Evolutionary conservation across 2,329 filamentous ascomycete species (phyloP), one percentile per base, ranked within the genome.

Genomic region (Alternaria novae-zelandiae): DNA sequence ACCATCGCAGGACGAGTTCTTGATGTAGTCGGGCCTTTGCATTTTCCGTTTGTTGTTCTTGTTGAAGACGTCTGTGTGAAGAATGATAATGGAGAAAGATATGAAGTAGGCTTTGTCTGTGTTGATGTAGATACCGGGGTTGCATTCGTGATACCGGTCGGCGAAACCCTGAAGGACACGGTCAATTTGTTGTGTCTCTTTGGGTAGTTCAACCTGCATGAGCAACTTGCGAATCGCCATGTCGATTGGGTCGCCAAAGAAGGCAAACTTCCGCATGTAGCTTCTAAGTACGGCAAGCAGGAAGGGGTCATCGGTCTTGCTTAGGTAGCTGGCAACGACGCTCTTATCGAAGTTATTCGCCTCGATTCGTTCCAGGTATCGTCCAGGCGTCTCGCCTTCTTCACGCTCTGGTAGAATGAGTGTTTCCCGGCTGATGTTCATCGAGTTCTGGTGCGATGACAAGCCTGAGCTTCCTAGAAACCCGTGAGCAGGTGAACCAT

Each of bases 31-130:
- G 1, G 87, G 83, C 77, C 97, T 96, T 76, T 97, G 94, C 96
- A 99, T 99, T 81, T 99, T 99, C 79, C 96, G 88, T 82, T 98
- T 98, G 83, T 98, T 98, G 83, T 98, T 99, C 82, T 97, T 97
- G 85, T 99, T 99, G 88, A 98, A 98, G n/a, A 97, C 93, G 77
- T 99, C 96, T 0, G 96, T 98, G 74, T 99, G 96, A 32, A 99
- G 85, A 70, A 99, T 97, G 63, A 99, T 87, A 60, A 99, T 89
- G 2, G 95, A 98, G 77, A 99, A 99, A 15, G 95, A 94, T 68
- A 98, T 95, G 74, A 98, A 97, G 79, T 98, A 97, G n/a, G 96
- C 94, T 81, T 97, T 93, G 74, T 98, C 96, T 54, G 94, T 89
- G 32, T 90, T 90, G 23, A 91, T 87, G 80, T 97, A 99, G 64